Base-by-base conservation (phyloP, 192 early-diverging fungal species). In the Backusella westeae region DNA sequence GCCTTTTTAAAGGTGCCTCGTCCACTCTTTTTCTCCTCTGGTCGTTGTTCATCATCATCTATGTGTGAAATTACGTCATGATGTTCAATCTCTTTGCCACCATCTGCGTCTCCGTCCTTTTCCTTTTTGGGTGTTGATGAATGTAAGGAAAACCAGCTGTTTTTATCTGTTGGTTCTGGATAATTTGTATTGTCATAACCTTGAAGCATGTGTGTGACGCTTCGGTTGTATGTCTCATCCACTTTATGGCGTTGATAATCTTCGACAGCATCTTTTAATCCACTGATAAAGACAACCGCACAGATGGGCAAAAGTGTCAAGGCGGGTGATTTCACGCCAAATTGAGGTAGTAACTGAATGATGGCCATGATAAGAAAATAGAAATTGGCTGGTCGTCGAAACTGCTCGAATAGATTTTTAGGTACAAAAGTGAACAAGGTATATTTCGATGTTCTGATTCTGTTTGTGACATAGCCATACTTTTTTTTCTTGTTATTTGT, bases 351-450 rank as follows among this genome's bases (percentile, higher is more conserved):
- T 76, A 94, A 84, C 83, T 96, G 94, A 42, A 97, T 84, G 44
- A 96, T 88, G 39, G 90, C 90, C 78, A 95, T 86, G 41, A 88
- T 85, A 53, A 98, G 89, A 76, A 99, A 99, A 82, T 95, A 99
- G 23, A 97, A 85, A 78, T 93, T 92, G 86, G 90, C 90, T 12
- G 87, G 88, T 19, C 89, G 89, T 67, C 91, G 86, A 80, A 98
- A 97, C 81, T 98, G 97, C 73, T 94, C 94, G 82, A 92, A 96
- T 71, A 98, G 78, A 79, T 96, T 98, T 79, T 94, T 93, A 17
- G 96, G 95, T 21, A 97, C 66, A 85, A 98, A 98, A 35, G 88
- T 91, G 36, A 93, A 39, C 23, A 89, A 35, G 21, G 91, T 95
- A 85, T 98, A 98, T 79, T 96, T 96, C 21, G 94, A 91, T 0